phyloP scores from a whole-genome alignment of 2,329 filamentous ascomycete species.

The Coniella vitis region DNA sequence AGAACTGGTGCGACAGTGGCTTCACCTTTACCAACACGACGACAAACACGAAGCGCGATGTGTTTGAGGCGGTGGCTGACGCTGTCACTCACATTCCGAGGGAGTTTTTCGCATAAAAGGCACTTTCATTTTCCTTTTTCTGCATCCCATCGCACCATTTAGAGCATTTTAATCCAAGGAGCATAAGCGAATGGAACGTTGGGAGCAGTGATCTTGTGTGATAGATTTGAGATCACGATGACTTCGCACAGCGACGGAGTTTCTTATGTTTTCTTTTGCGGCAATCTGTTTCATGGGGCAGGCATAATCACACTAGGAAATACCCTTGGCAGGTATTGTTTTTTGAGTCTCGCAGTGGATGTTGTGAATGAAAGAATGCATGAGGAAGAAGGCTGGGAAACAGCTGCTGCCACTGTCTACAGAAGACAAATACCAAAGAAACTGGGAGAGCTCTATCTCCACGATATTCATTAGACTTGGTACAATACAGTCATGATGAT shows the following conservation, averaged over 20 bases:
- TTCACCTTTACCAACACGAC: slow-evolving; percentile 19
- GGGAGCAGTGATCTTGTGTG: neutral
- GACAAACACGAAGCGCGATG: slow-evolving; percentile 20
- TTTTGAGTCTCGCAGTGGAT: too few species aligned
- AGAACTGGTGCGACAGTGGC: slow-evolving; percentile 57
- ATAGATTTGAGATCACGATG: neutral
- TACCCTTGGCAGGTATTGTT: too few species aligned
- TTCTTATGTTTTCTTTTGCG: slow-evolving; percentile 2
- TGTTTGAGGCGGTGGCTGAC: slow-evolving; percentile 4
- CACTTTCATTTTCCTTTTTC: too few species aligned
- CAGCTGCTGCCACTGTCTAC: too few species aligned
- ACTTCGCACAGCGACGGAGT: slow-evolving; percentile 21
- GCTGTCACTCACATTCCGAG: neutral
- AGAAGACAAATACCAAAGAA: too few species aligned
- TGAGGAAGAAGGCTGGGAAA: too few species aligned
- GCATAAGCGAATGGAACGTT: neutral
- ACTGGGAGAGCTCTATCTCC: too few species aligned
- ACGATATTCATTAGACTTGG: too few species aligned
- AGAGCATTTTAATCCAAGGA: neutral
- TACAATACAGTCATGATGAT: too few species aligned
- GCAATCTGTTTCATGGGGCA: neutral
- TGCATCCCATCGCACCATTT: neutral
- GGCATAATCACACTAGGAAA: neutral
- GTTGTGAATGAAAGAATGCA: too few species aligned
- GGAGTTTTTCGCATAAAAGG: slow-evolving; percentile 4